These are phyloP conservation scores for Hymenoscyphus occultus DNA, from an alignment of 2,329 filamentous ascomycete genomes.

Conservation along the genomic window DNA sequence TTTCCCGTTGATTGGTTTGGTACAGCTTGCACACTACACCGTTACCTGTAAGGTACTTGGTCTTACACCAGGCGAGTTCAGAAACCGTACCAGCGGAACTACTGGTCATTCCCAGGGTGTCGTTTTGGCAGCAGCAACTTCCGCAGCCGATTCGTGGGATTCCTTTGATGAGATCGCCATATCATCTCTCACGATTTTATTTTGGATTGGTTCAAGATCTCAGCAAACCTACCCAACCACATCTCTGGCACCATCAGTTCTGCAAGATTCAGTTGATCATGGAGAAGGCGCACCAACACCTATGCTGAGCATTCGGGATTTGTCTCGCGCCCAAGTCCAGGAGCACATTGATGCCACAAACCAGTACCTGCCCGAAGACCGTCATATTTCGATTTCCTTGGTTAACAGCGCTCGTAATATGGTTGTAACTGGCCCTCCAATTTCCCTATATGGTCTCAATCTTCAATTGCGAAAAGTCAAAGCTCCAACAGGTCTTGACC, in stretches of 20 bases:
- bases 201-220: constrained; percentile 97
- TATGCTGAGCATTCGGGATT: constrained; percentile 95
- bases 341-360: constrained; percentile 97
- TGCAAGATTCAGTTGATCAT: constrained; percentile 90
- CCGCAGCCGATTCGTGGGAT: constrained; percentile 89
- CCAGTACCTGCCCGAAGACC: constrained; percentile 86
- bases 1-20: constrained; percentile 91
- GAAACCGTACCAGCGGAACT: constrained; percentile 79
- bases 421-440: constrained; percentile 92
- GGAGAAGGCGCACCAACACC: constrained; percentile 95
- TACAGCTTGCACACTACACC: constrained; percentile 92
- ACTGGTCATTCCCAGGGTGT: constrained; percentile 97
- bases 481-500: constrained; percentile 93
- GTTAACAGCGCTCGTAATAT: constrained; percentile 97
- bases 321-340: constrained; percentile 83
- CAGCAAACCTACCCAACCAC: constrained; percentile 97
- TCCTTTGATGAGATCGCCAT: constrained; percentile 78
- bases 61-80: constrained; percentile 81
- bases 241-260: constrained; percentile 82
- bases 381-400: constrained; percentile 92
- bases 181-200: constrained; percentile 85
- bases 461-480: constrained; percentile 94
- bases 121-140: constrained; percentile 86
- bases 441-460: constrained; percentile 95
- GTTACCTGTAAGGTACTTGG: constrained; percentile 92